A percentile compares a stretch with the other conserved stretches of the same genome.
These are phyloP conservation scores for Cucurbitaria berberidis DNA, from an alignment of 2,329 filamentous ascomycete genomes.

Conservation along the genomic window DNA sequence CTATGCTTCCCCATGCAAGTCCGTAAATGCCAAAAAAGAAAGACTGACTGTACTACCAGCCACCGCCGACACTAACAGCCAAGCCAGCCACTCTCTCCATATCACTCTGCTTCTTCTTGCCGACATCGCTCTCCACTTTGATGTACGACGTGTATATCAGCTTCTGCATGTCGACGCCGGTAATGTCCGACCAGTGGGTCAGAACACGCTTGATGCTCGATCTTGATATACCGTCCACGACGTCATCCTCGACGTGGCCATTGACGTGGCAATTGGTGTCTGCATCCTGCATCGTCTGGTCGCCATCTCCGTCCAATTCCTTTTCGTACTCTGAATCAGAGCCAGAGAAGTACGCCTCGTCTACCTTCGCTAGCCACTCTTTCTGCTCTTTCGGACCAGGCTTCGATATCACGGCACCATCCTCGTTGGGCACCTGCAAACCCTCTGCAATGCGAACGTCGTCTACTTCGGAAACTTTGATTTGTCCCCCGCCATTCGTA, in stretches of 20 bases:
- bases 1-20: constrained; percentile 8
- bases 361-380: constrained; percentile 60
- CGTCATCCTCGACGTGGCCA: constrained; percentile 18
- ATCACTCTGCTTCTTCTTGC: constrained; percentile 68
- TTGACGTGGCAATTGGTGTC: constrained; percentile 11
- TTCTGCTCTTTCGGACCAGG: constrained; percentile 81
- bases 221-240: constrained; percentile 69
- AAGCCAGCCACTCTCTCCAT: constrained; percentile 85
- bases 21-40: neutral
- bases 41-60: constrained; percentile 74
- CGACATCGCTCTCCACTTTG: constrained; percentile 93
- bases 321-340: constrained; percentile 52
- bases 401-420: constrained; percentile 53
- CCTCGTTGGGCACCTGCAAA: constrained; percentile 30
- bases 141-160: constrained; percentile 87
- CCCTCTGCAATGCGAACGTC: constrained; percentile 46
- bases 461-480: constrained; percentile 82
- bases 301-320: constrained; percentile 47
- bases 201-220: constrained; percentile 71
- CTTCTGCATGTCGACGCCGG: constrained; percentile 72
- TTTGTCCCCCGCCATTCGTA: constrained; percentile 95
- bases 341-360: constrained; percentile 84
- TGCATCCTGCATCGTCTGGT: constrained; percentile 39
- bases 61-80: constrained; percentile 88
- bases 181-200: constrained; percentile 75